A percentile compares a stretch with the other conserved stretches of the same genome.
Conservation (phyloP, 164 flowering plant species). For the Piper longum region DNA sequence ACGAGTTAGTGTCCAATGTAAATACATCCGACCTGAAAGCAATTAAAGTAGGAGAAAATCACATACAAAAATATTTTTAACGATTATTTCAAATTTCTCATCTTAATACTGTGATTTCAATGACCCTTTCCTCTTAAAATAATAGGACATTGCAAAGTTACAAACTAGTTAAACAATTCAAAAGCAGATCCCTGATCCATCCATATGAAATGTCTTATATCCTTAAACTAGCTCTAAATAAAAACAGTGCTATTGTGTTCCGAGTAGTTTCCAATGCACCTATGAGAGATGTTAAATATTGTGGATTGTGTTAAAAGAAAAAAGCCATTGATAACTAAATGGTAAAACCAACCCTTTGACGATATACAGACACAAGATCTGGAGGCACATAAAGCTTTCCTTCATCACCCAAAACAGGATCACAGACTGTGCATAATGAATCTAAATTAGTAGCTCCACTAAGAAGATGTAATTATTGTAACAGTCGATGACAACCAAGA, state of each 20-base stretch:
- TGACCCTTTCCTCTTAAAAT: background rate
- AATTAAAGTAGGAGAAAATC: background rate
- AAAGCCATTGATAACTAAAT: background rate
- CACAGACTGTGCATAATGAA: conserved; percentile 58
- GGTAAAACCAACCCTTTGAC: conserved; percentile 42
- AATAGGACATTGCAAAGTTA: background rate
- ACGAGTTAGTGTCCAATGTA: background rate
- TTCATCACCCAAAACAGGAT: conserved; percentile 99
- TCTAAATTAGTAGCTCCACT: background rate
- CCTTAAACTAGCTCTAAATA: background rate
- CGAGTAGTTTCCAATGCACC: background rate
- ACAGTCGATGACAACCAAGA: background rate
- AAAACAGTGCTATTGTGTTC: background rate
- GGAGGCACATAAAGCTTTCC: conserved; percentile 94
- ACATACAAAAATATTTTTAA: no score
- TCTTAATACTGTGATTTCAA: no score
- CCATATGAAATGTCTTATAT: background rate
- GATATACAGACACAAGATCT: conserved; percentile 73
- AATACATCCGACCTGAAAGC: background rate
- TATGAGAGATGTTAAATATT: background rate
- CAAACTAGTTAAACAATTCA: background rate
- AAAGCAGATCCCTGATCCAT: background rate
- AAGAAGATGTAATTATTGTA: background rate
- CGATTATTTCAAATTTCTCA: no score
- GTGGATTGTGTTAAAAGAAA: background rate